These are phyloP conservation scores for Malassezia japonica DNA, from an alignment of 1,284 basidiomycete species.

Conservation along the genomic window DNA sequence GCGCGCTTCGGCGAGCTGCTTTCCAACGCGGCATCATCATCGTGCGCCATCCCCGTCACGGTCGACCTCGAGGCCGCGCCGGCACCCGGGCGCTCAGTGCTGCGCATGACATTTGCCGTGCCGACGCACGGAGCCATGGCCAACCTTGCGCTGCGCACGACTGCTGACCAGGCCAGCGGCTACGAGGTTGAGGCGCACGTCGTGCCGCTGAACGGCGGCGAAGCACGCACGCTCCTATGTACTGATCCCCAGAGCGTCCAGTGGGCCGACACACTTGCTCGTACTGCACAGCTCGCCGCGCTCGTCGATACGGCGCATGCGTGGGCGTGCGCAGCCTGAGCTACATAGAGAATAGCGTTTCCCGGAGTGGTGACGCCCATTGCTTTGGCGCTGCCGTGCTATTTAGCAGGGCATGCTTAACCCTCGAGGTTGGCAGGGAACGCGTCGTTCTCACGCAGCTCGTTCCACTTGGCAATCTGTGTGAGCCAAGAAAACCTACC, in stretches of 20 bases:
- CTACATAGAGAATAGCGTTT: no score
- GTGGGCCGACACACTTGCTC: not conserved
- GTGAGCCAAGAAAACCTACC: slow-evolving; percentile 28
- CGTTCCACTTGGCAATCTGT: slow-evolving; percentile 47
- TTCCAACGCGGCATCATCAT: not conserved
- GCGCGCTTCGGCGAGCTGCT: slow-evolving; percentile 2
- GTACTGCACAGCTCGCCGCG: not conserved
- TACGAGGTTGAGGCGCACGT: not conserved
- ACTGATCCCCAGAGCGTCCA: not conserved
- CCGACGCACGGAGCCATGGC: not conserved
- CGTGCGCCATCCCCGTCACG: not conserved
- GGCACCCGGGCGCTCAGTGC: not conserved
- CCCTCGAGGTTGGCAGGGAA: slow-evolving; percentile 46
- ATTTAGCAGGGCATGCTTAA: slow-evolving; percentile 19
- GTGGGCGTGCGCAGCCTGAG: not conserved
- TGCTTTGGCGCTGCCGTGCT: no score
- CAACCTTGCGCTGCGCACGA: not conserved
- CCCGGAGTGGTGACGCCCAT: not conserved
- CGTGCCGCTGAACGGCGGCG: not conserved
- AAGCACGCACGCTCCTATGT: not conserved
- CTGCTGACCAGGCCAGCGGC: not conserved
- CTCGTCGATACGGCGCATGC: not conserved
- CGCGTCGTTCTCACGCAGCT: slow-evolving; percentile 42
- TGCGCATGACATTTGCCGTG: not conserved
- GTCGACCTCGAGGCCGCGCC: not conserved